Conservation (phyloP, 306 rosid genomes). For the Gillenia trifoliata region DNA sequence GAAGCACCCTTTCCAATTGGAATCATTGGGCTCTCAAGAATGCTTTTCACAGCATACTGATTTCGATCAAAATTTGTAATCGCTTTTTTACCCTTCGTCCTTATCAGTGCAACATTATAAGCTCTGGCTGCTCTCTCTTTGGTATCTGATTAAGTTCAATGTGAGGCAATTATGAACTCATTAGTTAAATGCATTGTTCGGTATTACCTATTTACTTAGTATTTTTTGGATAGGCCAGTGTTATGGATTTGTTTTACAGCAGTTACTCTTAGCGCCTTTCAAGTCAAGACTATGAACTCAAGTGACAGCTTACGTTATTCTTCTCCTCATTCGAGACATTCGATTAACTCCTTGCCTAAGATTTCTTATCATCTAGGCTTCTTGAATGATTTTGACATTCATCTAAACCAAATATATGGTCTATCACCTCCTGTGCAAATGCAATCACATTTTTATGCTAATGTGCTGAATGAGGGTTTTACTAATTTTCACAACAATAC, state of each 20-base stretch:
- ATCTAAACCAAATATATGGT: neutral
- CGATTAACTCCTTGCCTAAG: neutral
- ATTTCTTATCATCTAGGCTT: neutral
- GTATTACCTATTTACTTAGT: too few species aligned
- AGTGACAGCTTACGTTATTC: neutral
- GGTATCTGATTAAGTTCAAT: constrained; percentile 6
- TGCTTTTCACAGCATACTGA: constrained; percentile 14
- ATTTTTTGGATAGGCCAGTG: too few species aligned
- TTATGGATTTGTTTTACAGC: neutral
- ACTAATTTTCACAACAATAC: neutral
- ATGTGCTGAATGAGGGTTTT: neutral
- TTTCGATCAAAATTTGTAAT: constrained; percentile 19
- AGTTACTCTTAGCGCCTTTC: neutral
- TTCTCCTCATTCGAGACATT: neutral
- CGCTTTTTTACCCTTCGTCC: constrained; percentile 4
- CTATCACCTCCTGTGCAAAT: neutral
- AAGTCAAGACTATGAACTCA: neutral
- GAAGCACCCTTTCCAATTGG: constrained; percentile 24
- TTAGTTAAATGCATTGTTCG: too few species aligned
- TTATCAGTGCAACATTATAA: constrained; percentile 25
- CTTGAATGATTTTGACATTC: neutral
- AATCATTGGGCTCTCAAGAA: constrained; percentile 1
- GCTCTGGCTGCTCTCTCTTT: constrained; percentile 26
- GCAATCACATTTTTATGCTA: neutral
- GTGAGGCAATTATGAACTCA: too few species aligned